These are phyloP conservation scores for Cryptosporidium parvum DNA, from an alignment of 169 alveolate species.

Conservation along the genomic window DNA sequence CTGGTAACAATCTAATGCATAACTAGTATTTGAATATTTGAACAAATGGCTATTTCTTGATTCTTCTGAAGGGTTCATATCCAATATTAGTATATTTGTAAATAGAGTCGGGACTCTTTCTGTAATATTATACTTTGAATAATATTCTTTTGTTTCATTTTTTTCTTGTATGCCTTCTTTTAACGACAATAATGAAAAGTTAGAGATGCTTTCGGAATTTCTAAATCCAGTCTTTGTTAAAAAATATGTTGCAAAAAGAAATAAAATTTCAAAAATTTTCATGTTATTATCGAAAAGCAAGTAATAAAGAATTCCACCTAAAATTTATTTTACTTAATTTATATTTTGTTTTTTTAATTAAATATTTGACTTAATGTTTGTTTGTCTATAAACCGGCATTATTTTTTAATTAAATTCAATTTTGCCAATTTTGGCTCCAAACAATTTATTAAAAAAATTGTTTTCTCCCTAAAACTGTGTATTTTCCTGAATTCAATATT, in stretches of 20 bases:
- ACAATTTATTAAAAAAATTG: not conserved
- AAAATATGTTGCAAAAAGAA: not conserved
- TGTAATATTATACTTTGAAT: constrained; percentile 20
- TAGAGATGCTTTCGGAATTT: not conserved
- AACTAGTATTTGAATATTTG: constrained; percentile 41
- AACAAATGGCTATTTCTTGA: not conserved
- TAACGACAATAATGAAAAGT: not conserved
- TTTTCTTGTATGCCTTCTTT: not conserved
- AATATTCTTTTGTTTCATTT: not conserved
- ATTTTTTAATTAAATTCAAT: not conserved
- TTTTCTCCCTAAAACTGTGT: not conserved
- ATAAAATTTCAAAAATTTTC: not conserved
- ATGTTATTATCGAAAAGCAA: not conserved
- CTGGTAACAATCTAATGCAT: constrained; percentile 31
- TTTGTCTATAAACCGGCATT: constrained; percentile 7
- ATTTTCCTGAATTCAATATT: not conserved
- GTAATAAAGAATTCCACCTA: not conserved
- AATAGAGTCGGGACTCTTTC: constrained; percentile 12
- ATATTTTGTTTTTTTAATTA: not conserved
- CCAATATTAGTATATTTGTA: constrained; percentile 2
- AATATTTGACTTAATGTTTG: not conserved
- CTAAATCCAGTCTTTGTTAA: not conserved
- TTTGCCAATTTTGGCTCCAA: not conserved
- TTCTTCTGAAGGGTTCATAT: not conserved
- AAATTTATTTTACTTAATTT: not conserved